phyloP scores from a whole-genome alignment of 1,284 basidiomycete genomes.

The Sanghuangporus sanghuang region DNA sequence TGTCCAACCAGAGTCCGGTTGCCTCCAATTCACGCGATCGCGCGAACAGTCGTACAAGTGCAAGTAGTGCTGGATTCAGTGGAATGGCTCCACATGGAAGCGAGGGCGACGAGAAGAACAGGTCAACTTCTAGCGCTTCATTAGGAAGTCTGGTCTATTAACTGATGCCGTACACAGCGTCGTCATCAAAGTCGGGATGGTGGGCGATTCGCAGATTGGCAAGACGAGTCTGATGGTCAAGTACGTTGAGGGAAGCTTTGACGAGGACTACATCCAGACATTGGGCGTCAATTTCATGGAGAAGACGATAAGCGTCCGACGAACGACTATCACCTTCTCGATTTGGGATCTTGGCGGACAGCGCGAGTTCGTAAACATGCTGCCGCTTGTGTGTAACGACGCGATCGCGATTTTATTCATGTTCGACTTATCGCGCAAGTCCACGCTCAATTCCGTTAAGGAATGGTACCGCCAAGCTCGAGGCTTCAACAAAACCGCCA shows the following conservation, averaged over 20 bases:
- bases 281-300: slow-evolving; percentile 99
- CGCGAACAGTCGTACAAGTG: slow-evolving; percentile 14
- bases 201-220: slow-evolving; percentile 97
- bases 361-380: slow-evolving; percentile 98
- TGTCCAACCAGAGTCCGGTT: slow-evolving; percentile 17
- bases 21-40: slow-evolving; percentile 16
- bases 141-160: neutral
- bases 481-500: slow-evolving; percentile 98
- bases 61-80: slow-evolving; percentile 15
- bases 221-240: slow-evolving; percentile 99
- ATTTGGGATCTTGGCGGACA: slow-evolving; percentile 99
- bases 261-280: slow-evolving; percentile 99
- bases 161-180: slow-evolving; percentile 49
- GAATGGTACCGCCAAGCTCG: slow-evolving; percentile 99
- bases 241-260: slow-evolving; percentile 95
- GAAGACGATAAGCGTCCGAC: slow-evolving; percentile 94
- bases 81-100: neutral
- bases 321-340: slow-evolving; percentile 98
- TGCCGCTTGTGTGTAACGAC: slow-evolving; percentile 96
- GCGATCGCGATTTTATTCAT: slow-evolving; percentile 99
- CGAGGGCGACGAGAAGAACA: slow-evolving; percentile 18
- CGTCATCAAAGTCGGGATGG: slow-evolving; percentile 98
- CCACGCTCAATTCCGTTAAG: slow-evolving; percentile 95
- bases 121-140: slow-evolving; percentile 6
- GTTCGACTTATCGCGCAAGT: slow-evolving; percentile 97